Conservation (phyloP, 768 basidiomycete species). For the Ramaria rubella region DNA sequence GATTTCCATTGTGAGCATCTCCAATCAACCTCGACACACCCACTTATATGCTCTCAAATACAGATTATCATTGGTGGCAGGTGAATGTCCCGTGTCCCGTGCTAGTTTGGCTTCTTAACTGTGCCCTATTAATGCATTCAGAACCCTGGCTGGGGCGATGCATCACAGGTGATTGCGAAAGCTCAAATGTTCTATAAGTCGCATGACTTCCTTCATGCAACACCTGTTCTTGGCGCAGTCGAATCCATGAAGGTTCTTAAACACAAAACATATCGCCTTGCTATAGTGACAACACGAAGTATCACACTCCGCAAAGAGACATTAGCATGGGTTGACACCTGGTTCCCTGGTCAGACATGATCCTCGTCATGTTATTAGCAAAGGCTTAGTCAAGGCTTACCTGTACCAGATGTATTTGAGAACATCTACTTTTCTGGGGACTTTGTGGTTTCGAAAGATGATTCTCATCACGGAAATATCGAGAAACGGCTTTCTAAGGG, state of each 20-base stretch:
- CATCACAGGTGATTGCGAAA: slow-evolving; percentile 50
- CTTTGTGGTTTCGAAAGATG: slow-evolving; percentile 49
- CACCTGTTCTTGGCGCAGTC: slow-evolving; percentile 53
- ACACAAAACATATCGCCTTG: slow-evolving; percentile 57
- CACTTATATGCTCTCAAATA: background rate
- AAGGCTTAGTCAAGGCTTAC: background rate
- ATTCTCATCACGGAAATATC: slow-evolving; percentile 33
- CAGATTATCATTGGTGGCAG: slow-evolving; percentile 77
- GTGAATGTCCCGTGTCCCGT: slow-evolving; percentile 25
- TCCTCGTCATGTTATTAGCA: background rate
- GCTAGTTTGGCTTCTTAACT: background rate
- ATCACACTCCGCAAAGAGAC: slow-evolving; percentile 49
- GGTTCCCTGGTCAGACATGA: slow-evolving; percentile 50
- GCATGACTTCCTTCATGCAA: slow-evolving; percentile 38
- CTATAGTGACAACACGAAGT: slow-evolving; percentile 72
- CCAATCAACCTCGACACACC: background rate
- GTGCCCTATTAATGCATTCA: slow-evolving; percentile 20
- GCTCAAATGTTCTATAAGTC: slow-evolving; percentile 53
- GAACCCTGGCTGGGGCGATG: slow-evolving; percentile 58
- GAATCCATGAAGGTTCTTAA: slow-evolving; percentile 51
- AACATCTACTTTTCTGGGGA: slow-evolving; percentile 69
- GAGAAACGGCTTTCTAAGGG: slow-evolving; percentile 54
- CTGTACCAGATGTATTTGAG: slow-evolving; percentile 40
- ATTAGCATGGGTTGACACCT: slow-evolving; percentile 57
- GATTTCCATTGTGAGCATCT: slow-evolving; percentile 52